Conservation (phyloP, 257 asterid genomes). For the Osmanthus fragrans region DNA sequence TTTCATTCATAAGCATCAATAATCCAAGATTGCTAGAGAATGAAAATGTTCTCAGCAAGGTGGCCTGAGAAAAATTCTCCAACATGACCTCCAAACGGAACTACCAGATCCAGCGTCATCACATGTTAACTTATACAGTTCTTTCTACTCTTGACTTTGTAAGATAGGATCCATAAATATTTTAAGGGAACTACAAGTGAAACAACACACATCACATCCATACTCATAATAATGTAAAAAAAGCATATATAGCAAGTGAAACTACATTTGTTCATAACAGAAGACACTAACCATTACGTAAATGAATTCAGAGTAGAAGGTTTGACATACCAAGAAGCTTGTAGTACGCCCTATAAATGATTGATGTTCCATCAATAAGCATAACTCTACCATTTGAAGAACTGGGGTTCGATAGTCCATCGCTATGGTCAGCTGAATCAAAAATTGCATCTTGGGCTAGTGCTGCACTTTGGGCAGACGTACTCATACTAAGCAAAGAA, state of each 20-base stretch:
- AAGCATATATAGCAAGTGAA: neutral
- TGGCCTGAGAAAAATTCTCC: too few relatives aligned
- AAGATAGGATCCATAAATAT: too few relatives aligned
- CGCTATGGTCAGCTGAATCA: conserved; percentile 38
- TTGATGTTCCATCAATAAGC: conserved; percentile 92
- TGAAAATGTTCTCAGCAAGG: too few relatives aligned
- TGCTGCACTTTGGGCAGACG: conserved; percentile 38
- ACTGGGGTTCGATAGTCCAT: conserved; percentile 31
- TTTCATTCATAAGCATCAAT: too few relatives aligned
- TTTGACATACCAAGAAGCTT: conserved; percentile 74
- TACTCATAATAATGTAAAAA: neutral
- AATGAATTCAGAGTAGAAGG: neutral
- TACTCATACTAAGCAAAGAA: conserved; percentile 30
- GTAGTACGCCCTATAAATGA: conserved; percentile 90
- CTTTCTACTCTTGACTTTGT: too few relatives aligned
- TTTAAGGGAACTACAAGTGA: neutral
- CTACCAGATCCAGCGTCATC: too few relatives aligned
- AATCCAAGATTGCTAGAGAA: too few relatives aligned
- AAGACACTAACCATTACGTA: neutral
- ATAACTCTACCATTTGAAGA: conserved; percentile 75
- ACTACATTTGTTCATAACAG: neutral
- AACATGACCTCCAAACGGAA: too few relatives aligned
- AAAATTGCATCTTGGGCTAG: conserved; percentile 25
- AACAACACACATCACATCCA: neutral
- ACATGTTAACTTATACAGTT: too few relatives aligned